phyloP scores from a whole-genome alignment of 2,329 filamentous ascomycete genomes.

The Cladosporium sp. region DNA sequence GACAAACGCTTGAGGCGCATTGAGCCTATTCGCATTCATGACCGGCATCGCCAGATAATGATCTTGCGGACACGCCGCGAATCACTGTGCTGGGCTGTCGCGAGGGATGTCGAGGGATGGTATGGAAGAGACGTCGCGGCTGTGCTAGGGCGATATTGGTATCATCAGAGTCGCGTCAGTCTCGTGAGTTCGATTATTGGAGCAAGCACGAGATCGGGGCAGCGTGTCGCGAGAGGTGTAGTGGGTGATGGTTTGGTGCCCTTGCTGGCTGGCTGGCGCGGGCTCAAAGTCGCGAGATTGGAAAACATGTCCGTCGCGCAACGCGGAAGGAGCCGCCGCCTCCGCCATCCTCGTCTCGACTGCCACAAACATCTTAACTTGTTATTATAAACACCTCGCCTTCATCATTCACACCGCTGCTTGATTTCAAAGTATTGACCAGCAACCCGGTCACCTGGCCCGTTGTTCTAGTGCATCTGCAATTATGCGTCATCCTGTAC shows the following conservation, averaged over 20 bases:
- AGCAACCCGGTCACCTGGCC: no score
- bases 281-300: not conserved
- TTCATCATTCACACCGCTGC: not conserved
- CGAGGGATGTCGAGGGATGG: not conserved
- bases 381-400: not conserved
- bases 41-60: not conserved
- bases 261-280: not conserved
- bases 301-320: not conserved
- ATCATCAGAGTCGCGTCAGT: slow-evolving; percentile 22
- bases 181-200: not conserved
- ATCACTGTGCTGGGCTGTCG: not conserved
- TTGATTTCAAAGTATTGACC: no score
- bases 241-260: not conserved
- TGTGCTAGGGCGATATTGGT: slow-evolving; percentile 16
- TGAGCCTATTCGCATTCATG: slow-evolving; percentile 33
- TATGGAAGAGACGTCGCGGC: not conserved
- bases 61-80: not conserved
- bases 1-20: slow-evolving; percentile 78
- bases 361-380: not conserved
- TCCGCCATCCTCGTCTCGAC: no score
- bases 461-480: no score
- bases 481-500: no score
- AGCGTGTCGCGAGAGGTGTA: not conserved
- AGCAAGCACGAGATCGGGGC: not conserved
- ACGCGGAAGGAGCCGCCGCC: not conserved